Evolutionary conservation across 78 protist genomes (phyloP).

Genomic region (Dictyostelium firmibasis): DNA sequence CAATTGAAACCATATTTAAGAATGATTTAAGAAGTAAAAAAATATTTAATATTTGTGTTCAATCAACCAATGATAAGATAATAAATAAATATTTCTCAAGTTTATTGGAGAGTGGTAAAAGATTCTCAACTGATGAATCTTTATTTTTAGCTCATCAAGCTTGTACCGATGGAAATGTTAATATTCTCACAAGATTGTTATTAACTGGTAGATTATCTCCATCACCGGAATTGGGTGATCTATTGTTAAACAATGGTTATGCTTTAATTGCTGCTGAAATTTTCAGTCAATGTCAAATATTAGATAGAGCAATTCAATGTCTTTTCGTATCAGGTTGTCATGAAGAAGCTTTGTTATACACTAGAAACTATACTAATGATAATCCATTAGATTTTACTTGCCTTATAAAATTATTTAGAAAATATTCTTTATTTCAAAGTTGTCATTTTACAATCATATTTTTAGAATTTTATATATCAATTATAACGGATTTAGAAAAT

Average conservation of each 20-base stretch:
- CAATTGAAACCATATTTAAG: constrained; percentile 8
- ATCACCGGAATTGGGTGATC: constrained; percentile 25
- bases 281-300: constrained; percentile 6
- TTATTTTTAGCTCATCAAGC: constrained; percentile 17
- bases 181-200: not conserved
- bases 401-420: constrained; percentile 5
- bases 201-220: not conserved
- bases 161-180: not conserved
- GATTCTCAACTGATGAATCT: constrained; percentile 38
- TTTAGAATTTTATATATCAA: not conserved
- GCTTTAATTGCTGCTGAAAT: constrained; percentile 47
- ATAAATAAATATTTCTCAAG: not conserved
- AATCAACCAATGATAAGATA: not conserved
- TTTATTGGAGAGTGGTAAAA: not conserved
- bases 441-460: constrained; percentile 14
- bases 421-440: constrained; percentile 22
- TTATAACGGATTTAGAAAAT: not conserved
- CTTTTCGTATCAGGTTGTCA: constrained; percentile 50
- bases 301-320: constrained; percentile 48
- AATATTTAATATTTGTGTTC: constrained; percentile 20
- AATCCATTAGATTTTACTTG: not conserved
- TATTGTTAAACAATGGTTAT: not conserved
- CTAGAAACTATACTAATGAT: not conserved
- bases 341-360: constrained; percentile 14
- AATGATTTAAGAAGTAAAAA: constrained; percentile 20